Base-by-base conservation (phyloP, 1,284 basidiomycete genomes). In the Cryptococcus maquisensis region DNA sequence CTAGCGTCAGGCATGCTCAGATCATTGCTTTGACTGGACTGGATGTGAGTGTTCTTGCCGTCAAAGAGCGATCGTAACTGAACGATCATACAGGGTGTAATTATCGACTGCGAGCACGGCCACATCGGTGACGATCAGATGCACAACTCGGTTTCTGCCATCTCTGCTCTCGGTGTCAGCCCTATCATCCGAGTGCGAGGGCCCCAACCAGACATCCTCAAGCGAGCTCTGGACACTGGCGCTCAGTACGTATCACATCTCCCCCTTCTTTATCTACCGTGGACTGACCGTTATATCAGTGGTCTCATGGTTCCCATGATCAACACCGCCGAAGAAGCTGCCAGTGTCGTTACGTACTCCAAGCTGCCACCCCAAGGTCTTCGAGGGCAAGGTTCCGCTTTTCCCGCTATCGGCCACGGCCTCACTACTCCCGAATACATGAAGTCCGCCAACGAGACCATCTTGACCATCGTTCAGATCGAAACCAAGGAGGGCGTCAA, bases 141-240 rank as follows among this genome's bases (percentile, higher is more conserved):
- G 70, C 70, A 72, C 61, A 57, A 68, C 52, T 52, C 59, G 6
- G 70, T 71, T 28, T 36, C 56, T 39, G 67, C 63, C 42, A 65
- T 71, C 44, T 51, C 68, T 3, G 60, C 65, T 8, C 47, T 58
- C 7, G 62, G 62, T 18, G 57, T 63, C 36, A 54, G 51, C 8
- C 69, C 69, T 3, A 56, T 70, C 42, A 64, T 72, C 47, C 57
- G 70, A 13, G 55, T 72, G 10, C 56, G 69, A 46, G 65, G 59
- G 7, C 51, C 62, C 5, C 36, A 32, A 0, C 50, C 62, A 2
- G 67, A 64, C 35, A 28, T 68, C 12, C 52, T 72, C 51, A 71
- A 71, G 58, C 57, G 69, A n/a, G 68, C 69, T n/a, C 54, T 71
- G 1, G 69, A 71, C 38, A 66, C 66, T n/a, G 69, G 69, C 35